A percentile compares a stretch with the other conserved stretches of the same genome.
These are phyloP conservation scores for Aspergillus sp. DNA, from an alignment of 2,329 filamentous ascomycete genomes.

Conservation along the genomic window DNA sequence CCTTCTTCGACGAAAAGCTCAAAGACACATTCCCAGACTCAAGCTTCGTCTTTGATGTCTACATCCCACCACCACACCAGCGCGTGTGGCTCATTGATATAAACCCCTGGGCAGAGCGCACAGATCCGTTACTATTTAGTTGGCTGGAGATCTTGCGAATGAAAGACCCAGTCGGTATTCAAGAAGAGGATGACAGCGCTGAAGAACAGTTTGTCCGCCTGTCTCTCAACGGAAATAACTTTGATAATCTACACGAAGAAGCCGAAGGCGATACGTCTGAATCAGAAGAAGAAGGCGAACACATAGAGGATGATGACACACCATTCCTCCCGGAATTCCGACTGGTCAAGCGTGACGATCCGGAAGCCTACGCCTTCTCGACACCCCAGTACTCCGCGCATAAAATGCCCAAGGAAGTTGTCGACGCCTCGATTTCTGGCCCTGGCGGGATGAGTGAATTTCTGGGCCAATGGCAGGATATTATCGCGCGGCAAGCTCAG, in stretches of 20 bases:
- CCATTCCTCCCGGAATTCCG: conserved; percentile 73
- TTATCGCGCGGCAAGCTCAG: conserved; percentile 45
- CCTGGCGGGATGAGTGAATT: conserved; percentile 80
- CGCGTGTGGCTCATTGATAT: conserved; percentile 86
- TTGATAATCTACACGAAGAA: conserved; percentile 31
- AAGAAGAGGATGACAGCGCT: conserved; percentile 33
- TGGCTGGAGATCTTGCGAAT: conserved; percentile 84
- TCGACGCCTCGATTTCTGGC: conserved; percentile 65
- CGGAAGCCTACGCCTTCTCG: conserved; percentile 82
- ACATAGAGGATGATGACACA: conserved; percentile 46
- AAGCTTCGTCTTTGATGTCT: conserved; percentile 88
- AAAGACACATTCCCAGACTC: conserved; percentile 78
- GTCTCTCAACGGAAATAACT: conserved; percentile 28
- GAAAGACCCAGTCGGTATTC: conserved; percentile 46
- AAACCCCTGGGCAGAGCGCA: conserved; percentile 89
- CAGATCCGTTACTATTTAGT: conserved; percentile 83
- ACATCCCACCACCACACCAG: conserved; percentile 74
- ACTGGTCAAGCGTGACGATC: conserved; percentile 79
- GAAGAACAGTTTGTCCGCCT: conserved; percentile 38
- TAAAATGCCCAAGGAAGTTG: conserved; percentile 91
- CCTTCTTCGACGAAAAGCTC: conserved; percentile 75
- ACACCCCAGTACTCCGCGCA: conserved; percentile 90
- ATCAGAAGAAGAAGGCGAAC: conserved; percentile 42
- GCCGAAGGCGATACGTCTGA: conserved; percentile 47
- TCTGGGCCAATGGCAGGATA: conserved; percentile 70